Evolutionary conservation across 805 yeast species (phyloP).

Genomic region (Metschnikowia sp.): DNA sequence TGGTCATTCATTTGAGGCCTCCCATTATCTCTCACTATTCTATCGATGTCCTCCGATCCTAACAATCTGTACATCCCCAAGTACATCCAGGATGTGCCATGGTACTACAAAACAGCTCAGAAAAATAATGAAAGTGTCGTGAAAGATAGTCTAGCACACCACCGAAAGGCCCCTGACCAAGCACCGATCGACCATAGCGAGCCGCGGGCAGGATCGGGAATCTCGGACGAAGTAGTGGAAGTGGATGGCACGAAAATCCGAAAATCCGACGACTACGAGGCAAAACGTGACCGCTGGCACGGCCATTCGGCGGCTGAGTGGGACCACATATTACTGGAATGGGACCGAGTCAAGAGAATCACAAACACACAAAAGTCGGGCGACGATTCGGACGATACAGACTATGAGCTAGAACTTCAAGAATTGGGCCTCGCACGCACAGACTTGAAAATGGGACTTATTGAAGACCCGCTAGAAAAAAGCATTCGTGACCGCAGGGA

Average conservation of each 20-base stretch:
- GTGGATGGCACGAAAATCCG: slow-evolving; percentile 16
- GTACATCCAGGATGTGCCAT: slow-evolving; percentile 36
- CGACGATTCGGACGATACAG: slow-evolving; percentile 35
- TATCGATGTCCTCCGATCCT: not conserved
- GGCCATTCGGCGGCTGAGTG: slow-evolving; percentile 70
- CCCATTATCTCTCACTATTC: too few species aligned
- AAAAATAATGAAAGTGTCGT: not conserved
- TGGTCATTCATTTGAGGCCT: too few species aligned
- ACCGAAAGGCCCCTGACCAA: slow-evolving; percentile 40
- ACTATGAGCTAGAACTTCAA: slow-evolving; percentile 37
- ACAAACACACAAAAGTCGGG: not conserved
- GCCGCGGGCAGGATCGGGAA: slow-evolving; percentile 56
- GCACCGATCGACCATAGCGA: slow-evolving; percentile 45
- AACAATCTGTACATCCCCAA: slow-evolving; percentile 35
- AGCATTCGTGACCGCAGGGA: slow-evolving; percentile 68
- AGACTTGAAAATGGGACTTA: slow-evolving; percentile 22
- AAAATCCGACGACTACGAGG: slow-evolving; percentile 52
- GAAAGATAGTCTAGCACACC: slow-evolving; percentile 55
- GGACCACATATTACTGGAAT: slow-evolving; percentile 44
- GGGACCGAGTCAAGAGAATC: slow-evolving; percentile 33
- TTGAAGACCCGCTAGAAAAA: slow-evolving; percentile 38
- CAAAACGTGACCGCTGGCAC: slow-evolving; percentile 77
- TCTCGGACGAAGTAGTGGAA: slow-evolving; percentile 38
- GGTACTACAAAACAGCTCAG: slow-evolving; percentile 29
- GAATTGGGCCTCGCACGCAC: slow-evolving; percentile 31